A percentile compares a stretch with the other conserved stretches of the same genome.
These are phyloP conservation scores for Phymatotrichopsis omnivora DNA, from an alignment of 2,329 filamentous ascomycete genomes.

Conservation along the genomic window DNA sequence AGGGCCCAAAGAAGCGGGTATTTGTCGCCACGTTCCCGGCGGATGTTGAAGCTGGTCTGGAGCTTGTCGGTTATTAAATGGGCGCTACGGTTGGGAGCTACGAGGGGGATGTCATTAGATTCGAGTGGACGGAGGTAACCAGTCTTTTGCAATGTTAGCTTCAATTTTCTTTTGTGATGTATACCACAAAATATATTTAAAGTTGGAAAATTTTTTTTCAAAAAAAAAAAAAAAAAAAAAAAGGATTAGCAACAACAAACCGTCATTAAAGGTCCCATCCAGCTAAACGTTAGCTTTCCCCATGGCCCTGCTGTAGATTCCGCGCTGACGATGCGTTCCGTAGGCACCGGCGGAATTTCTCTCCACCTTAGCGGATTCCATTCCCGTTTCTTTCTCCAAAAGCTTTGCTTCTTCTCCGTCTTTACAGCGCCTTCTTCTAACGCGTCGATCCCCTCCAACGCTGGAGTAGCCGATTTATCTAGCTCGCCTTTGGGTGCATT, in stretches of 20 bases:
- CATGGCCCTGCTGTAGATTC: conserved; percentile 37
- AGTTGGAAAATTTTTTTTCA: background rate
- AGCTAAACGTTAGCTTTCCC: conserved; percentile 70
- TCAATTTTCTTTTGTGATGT: conserved; percentile 10
- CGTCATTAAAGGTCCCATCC: conserved; percentile 81
- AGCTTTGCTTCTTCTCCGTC: conserved; percentile 12
- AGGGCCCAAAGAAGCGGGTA: conserved; percentile 69
- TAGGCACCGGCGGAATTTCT: conserved; percentile 45
- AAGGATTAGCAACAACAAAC: conserved; percentile 39
- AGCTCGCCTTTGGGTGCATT: conserved; percentile 10
- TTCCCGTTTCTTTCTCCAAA: conserved; percentile 19
- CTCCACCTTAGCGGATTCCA: conserved; percentile 53
- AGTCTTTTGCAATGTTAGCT: conserved; percentile 41
- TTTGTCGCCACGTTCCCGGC: conserved; percentile 57
- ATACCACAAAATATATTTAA: background rate
- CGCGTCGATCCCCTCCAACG: background rate
- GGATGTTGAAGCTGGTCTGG: conserved; percentile 56
- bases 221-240: conserved; percentile 20
- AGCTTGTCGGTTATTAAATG: conserved; percentile 58
- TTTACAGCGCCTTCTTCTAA: conserved; percentile 11
- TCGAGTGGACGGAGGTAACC: conserved; percentile 81
- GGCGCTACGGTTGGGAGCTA: conserved; percentile 71
- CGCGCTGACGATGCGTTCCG: conserved; percentile 38
- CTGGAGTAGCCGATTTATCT: background rate
- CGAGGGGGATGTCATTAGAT: conserved; percentile 73